Base-by-base conservation (phyloP, 768 basidiomycete genomes). In the Calocera cornea region DNA sequence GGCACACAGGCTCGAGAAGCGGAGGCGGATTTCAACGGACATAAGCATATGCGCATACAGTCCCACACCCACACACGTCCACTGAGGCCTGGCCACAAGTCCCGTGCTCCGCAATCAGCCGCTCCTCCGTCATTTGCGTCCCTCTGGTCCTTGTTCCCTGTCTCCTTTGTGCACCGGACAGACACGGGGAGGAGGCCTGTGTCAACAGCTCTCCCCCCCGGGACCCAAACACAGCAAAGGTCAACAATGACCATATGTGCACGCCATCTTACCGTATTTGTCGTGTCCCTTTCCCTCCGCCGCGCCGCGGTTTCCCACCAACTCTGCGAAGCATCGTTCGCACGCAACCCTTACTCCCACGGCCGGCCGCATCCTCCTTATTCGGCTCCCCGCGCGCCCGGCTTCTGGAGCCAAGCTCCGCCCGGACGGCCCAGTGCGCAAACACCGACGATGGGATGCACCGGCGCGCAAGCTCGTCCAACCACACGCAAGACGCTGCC, bases 371-470 rank as follows among this genome's bases (percentile, higher is more conserved):
- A 27, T 2, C 11, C 16, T 19, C 54, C 44, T 47, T 60, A 60
- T 33, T 60, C 54, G 54, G 54, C 19, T 16, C 31, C 54, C 54
- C 11, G 14, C 24, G 27, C 24, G 5, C 54, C 31, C 5, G 54
- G 31, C 14, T 16, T 33, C 54, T 29, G 54, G 54, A 60, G 14
- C 54, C 54, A 60, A 33, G 54, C 22, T 60, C 54, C 54, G 54
- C 54, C 54, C 54, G 54, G 49, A 14, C 54, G 54, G 54, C 11
- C 11, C 11, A 5, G 31, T 31, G 5, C 31, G 10, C 31, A 60
- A 60, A 60, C 54, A 60, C 54, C 54, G 54, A 60, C 54, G 54
- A 60, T n/a, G n/a, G n/a, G n/a, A n/a, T n/a, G n/a, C n/a, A n/a
- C n/a, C 31, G 54, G 27, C 27, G 54, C 16, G 27, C 54, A 2